These are phyloP conservation scores for Sanghuangporus weigelae DNA, from an alignment of 1,284 basidiomycete species.

Conservation along the genomic window DNA sequence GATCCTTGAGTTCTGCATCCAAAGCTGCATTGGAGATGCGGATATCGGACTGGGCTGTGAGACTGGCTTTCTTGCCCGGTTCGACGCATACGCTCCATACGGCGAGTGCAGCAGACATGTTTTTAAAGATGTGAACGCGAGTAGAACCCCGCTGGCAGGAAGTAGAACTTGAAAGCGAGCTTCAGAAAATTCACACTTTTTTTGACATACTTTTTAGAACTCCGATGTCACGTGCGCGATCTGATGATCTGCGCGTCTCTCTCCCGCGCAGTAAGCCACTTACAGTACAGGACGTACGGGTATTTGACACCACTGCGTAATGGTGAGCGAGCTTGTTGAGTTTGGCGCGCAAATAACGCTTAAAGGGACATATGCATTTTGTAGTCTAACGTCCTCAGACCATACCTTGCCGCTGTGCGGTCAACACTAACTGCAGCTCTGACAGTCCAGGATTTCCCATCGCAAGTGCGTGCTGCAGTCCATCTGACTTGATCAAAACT, in stretches of 20 bases:
- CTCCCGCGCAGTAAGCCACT: background rate
- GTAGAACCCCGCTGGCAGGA: background rate
- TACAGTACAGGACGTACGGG: background rate
- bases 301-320: constrained; percentile 7
- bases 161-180: background rate
- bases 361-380: background rate
- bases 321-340: background rate
- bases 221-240: constrained; percentile 1
- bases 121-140: constrained; percentile 16
- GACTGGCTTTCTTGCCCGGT: constrained; percentile 57
- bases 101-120: constrained; percentile 56
- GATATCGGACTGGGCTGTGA: constrained; percentile 69
- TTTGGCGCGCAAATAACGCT: too few species aligned
- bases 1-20: constrained; percentile 65
- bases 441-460: constrained; percentile 96
- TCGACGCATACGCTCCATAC: constrained; percentile 53
- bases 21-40: constrained; percentile 83
- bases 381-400: constrained; percentile 80
- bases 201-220: constrained; percentile 5
- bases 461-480: constrained; percentile 58
- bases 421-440: constrained; percentile 96
- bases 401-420: constrained; percentile 94
- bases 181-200: constrained; percentile 23
- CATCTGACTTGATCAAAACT: background rate
- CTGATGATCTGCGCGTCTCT: background rate